Base-by-base conservation (phyloP, 441 rosid genomes). In the Manihot esculenta region DNA sequence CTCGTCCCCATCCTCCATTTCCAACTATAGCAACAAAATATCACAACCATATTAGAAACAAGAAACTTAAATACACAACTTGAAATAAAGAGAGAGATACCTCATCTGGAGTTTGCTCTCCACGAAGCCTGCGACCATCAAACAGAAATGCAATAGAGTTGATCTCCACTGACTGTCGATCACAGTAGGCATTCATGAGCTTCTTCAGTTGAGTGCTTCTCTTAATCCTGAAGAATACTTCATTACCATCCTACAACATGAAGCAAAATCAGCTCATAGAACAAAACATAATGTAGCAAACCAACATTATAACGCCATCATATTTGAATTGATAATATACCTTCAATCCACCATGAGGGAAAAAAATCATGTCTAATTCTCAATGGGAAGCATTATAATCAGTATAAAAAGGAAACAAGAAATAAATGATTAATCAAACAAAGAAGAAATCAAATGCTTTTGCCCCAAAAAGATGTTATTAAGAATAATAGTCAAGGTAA, bases 1-100 rank as follows among this genome's bases (percentile, higher is more conserved):
- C 86, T 91, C 97, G 62, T 91, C 97, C 14, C 94, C 97, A 35
- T 91, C 97, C 78, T 91, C 93, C 97, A 91, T 91, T 24, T 87
- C 97, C 59, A 87, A 77, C 96, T 90, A 86, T 30, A 64, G 18
- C 71, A 66, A 21, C 9, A 30, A 21, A 26, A 64, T 38, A 54
- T 12, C 23, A 24, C 2, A 4, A 18, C 4, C 8, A 60, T 54
- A 35, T 13, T 35, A 26, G 53, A 70, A 44, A 65, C 24, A 74
- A 3, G 35, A 62, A 56, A 24, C 60, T 27, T n/a, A n/a, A n/a
- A n/a, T n/a, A n/a, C n/a, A n/a, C n/a, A n/a, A n/a, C n/a, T n/a
- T n/a, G n/a, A n/a, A 5, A 35, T 0, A 2, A 7, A 35, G 41
- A 35, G 41, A 35, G 41, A 35, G 41, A 35, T 4, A 35, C 91